Evolutionary conservation across 495 filamentous ascomycete genomes (phyloP).

Genomic region (Wilcoxina mikolae): DNA sequence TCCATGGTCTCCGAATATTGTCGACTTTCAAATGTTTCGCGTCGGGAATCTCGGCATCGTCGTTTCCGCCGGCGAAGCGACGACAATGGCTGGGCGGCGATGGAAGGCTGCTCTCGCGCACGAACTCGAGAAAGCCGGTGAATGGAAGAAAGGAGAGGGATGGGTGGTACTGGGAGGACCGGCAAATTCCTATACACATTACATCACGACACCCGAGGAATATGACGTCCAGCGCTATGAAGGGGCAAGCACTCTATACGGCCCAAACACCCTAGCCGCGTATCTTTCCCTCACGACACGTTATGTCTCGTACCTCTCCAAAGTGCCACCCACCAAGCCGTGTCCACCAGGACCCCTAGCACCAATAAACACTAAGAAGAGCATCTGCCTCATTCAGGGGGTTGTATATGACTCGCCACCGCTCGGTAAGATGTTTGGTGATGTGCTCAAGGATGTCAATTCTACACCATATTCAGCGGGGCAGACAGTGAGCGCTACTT

Average conservation of each 20-base stretch:
- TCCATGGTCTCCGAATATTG: constrained; percentile 78
- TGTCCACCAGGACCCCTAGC: constrained; percentile 50
- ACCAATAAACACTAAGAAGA: constrained; percentile 66
- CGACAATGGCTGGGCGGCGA: constrained; percentile 84
- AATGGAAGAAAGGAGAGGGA: constrained; percentile 15
- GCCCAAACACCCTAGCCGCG: constrained; percentile 55
- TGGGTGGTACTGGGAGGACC: constrained; percentile 67
- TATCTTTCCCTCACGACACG: constrained; percentile 74
- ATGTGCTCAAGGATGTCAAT: constrained; percentile 47
- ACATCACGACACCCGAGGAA: constrained; percentile 86
- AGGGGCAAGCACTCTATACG: constrained; percentile 87
- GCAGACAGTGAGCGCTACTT: constrained; percentile 45
- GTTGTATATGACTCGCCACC: constrained; percentile 64
- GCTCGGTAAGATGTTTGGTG: constrained; percentile 61
- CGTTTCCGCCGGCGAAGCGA: constrained; percentile 79
- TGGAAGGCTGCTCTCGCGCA: constrained; percentile 71
- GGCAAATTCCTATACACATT: constrained; percentile 91
- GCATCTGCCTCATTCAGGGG: constrained; percentile 63
- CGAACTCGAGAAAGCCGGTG: constrained; percentile 22
- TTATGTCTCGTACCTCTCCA: constrained; percentile 53
- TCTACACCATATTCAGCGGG: constrained; percentile 41
- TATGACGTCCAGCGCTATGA: constrained; percentile 86
- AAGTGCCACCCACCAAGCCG: constrained; percentile 30
- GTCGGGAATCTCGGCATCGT: constrained; percentile 82
- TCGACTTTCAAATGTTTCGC: constrained; percentile 78